Conservation (phyloP, 2,329 filamentous ascomycete genomes). For the Hymenoscyphus salicellus region DNA sequence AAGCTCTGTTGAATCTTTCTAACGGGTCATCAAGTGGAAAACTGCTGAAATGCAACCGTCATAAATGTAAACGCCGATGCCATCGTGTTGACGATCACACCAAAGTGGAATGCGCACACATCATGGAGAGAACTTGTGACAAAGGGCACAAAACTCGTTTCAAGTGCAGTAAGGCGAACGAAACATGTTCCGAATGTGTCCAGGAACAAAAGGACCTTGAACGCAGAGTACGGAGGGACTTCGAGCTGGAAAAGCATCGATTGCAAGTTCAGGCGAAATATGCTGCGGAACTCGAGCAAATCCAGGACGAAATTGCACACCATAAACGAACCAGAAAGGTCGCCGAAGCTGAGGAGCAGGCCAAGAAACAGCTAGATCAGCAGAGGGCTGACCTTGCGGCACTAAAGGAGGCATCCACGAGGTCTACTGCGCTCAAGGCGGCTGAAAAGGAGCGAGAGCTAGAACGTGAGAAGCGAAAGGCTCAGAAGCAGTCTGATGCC, state of each 20-base stretch:
- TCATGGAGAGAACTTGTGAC: too few species aligned
- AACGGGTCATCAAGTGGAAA: too few species aligned
- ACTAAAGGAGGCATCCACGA: constrained; percentile 6
- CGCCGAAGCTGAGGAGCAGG: constrained; percentile 3
- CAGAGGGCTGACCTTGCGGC: too few species aligned
- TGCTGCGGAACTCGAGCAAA: constrained; percentile 11
- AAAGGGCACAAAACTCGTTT: not conserved
- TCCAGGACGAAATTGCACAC: constrained; percentile 14
- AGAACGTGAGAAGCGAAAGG: constrained; percentile 3
- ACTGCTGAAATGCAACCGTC: too few species aligned
- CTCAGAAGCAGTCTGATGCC: not conserved
- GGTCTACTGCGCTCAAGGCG: not conserved
- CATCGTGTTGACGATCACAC: too few species aligned
- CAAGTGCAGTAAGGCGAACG: constrained; percentile 7
- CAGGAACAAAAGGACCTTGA: constrained; percentile 12
- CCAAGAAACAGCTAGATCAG: constrained; percentile 12
- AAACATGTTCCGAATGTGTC: constrained; percentile 8
- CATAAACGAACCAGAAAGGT: constrained; percentile 11
- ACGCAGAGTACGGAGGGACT: constrained; percentile 5
- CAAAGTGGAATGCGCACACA: too few species aligned
- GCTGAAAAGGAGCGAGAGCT: constrained; percentile 2
- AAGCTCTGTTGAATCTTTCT: too few species aligned
- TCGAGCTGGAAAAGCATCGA: constrained; percentile 6
- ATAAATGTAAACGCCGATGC: too few species aligned
- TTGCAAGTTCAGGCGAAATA: constrained; percentile 9